phyloP scores from a whole-genome alignment of 2,329 filamentous ascomycete genomes.

The Chalaropsis ovoidea region DNA sequence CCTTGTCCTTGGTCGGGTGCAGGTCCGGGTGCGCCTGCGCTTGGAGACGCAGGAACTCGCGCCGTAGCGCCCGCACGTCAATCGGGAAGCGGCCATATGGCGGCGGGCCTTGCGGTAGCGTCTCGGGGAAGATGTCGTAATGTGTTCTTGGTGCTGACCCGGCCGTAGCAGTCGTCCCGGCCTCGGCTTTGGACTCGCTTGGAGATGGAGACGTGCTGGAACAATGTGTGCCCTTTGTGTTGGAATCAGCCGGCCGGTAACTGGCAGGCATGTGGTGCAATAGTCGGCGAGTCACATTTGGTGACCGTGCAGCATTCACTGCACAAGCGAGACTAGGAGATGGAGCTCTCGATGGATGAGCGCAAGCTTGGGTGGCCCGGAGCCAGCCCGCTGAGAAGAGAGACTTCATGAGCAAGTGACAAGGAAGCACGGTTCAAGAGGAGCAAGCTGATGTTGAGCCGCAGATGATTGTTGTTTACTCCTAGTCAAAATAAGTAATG shows the following conservation, averaged over 20 bases:
- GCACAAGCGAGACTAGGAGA: background rate
- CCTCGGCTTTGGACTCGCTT: background rate
- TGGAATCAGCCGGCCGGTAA: slow-evolving; percentile 27
- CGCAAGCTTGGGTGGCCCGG: slow-evolving; percentile 14
- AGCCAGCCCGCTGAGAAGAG: slow-evolving; percentile 10
- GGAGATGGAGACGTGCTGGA: background rate
- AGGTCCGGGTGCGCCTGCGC: slow-evolving; percentile 65
- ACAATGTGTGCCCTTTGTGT: background rate
- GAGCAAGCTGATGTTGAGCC: background rate
- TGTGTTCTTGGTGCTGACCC: slow-evolving; percentile 41
- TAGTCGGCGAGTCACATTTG: background rate
- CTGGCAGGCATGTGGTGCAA: background rate
- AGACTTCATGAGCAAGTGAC: slow-evolving; percentile 9
- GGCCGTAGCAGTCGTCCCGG: background rate
- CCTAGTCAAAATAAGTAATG: background rate
- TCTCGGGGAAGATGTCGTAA: slow-evolving; percentile 80
- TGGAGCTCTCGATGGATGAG: background rate
- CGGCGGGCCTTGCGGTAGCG: slow-evolving; percentile 67
- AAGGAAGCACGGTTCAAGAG: background rate
- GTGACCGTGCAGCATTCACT: background rate
- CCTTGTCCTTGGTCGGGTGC: slow-evolving; percentile 42
- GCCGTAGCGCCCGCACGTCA: slow-evolving; percentile 57
- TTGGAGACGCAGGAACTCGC: slow-evolving; percentile 81
- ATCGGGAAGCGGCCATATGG: slow-evolving; percentile 67
- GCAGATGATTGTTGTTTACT: background rate